Percentiles rank a stretch among this genome's conserved stretches.
These are phyloP conservation scores for Dactylellina leptospora DNA, from an alignment of 2,329 filamentous ascomycete species.

Conservation along the genomic window DNA sequence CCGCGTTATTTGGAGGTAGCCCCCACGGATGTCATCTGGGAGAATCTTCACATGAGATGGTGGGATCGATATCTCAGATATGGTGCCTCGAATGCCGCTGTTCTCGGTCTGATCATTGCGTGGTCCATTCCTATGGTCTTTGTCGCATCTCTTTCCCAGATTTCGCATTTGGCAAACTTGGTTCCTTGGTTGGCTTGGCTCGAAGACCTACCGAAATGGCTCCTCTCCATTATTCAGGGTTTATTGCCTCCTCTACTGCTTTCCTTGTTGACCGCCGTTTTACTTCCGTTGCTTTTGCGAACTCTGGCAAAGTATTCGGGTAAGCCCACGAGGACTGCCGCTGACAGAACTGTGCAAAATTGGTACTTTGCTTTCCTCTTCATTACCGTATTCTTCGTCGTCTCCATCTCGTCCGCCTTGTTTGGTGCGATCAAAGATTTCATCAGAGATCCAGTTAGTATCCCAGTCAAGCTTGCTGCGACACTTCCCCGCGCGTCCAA, in stretches of 20 bases:
- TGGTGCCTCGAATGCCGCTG: constrained; percentile 70
- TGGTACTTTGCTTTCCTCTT: constrained; percentile 97
- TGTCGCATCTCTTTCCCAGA: constrained; percentile 81
- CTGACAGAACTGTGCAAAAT: constrained; percentile 70
- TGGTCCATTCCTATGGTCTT: constrained; percentile 93
- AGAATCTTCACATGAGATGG: constrained; percentile 95
- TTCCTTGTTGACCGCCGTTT: constrained; percentile 37
- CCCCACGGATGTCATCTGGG: constrained; percentile 91
- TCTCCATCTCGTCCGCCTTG: constrained; percentile 82
- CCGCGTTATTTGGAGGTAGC: constrained; percentile 93
- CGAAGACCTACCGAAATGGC: constrained; percentile 67
- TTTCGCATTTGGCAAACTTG: constrained; percentile 73
- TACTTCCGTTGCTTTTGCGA: constrained; percentile 45
- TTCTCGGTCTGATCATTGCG: constrained; percentile 79
- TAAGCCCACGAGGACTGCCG: constrained; percentile 56
- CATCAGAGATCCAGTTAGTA: constrained; percentile 70
- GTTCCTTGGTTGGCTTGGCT: constrained; percentile 78
- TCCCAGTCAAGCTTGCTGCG: constrained; percentile 75
- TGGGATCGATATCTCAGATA: constrained; percentile 85
- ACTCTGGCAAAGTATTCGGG: constrained; percentile 56
- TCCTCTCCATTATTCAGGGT: constrained; percentile 80
- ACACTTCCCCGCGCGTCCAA: constrained; percentile 88
- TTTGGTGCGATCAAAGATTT: constrained; percentile 72
- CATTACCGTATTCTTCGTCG: constrained; percentile 90
- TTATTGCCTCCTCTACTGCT: constrained; percentile 73